Evolutionary conservation across 441 rosid species (phyloP).

Genomic region (Syzygium malaccense): DNA sequence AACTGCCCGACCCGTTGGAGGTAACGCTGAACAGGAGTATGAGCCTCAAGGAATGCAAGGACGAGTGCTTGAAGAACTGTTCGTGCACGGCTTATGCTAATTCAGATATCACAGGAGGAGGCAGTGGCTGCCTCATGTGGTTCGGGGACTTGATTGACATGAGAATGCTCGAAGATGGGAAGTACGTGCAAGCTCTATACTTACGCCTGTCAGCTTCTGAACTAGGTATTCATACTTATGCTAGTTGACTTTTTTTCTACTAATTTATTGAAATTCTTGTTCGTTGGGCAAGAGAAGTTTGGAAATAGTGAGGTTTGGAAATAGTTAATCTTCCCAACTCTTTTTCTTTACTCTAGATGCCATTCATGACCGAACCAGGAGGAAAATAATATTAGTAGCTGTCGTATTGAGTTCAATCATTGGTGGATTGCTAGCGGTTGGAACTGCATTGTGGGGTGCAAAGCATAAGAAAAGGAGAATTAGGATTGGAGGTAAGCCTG

Average conservation of each 20-base stretch:
- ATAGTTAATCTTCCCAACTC: neutral
- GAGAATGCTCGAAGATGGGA: neutral
- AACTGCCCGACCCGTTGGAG: neutral
- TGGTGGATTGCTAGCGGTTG: neutral
- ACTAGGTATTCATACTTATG: neutral
- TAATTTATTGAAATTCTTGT: neutral
- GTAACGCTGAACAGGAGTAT: neutral
- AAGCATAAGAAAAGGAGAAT: neutral
- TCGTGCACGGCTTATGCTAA: slow-evolving; percentile 5
- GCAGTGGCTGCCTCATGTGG: neutral
- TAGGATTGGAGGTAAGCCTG: neutral
- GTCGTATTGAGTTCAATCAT: neutral
- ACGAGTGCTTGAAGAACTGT: slow-evolving; percentile 1
- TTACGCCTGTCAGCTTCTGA: neutral
- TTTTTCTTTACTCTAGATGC: neutral
- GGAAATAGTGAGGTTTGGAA: neutral
- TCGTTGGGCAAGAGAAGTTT: neutral
- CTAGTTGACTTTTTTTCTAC: neutral
- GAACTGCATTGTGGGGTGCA: neutral
- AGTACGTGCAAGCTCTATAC: neutral
- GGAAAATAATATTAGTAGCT: neutral
- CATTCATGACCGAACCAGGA: neutral
- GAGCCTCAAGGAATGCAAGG: neutral
- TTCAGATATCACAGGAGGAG: neutral
- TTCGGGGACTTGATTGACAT: neutral